Conservation (phyloP, 257 asterid species). For the Dorcoceras hygrometricum region DNA sequence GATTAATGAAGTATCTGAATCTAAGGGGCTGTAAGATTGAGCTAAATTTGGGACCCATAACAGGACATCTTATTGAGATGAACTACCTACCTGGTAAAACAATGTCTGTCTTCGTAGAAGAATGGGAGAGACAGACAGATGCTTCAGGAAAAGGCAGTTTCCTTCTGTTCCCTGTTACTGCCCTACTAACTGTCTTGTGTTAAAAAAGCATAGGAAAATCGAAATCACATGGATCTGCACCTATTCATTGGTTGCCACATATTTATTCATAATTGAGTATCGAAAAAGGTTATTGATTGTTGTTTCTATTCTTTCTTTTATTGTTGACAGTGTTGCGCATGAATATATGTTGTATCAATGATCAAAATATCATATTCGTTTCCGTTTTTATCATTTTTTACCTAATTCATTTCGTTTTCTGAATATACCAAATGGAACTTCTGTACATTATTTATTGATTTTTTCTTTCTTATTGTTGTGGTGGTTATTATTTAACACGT, state of each 20-base stretch:
- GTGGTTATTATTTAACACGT: background rate
- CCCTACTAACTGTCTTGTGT: background rate
- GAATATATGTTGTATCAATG: background rate
- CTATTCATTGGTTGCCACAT: background rate
- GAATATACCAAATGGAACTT: background rate
- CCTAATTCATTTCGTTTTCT: background rate
- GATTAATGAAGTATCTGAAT: background rate
- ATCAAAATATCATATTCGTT: background rate
- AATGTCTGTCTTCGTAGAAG: no score
- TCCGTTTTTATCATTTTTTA: no score
- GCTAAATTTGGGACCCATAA: background rate
- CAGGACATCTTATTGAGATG: no score
- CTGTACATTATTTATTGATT: constrained; percentile 1
- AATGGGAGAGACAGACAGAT: background rate
- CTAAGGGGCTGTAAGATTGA: background rate
- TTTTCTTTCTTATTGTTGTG: constrained; percentile 3
- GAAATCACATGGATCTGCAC: background rate
- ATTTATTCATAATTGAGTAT: background rate
- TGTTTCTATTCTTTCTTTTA: no score
- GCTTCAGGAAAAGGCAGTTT: background rate
- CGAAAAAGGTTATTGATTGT: background rate
- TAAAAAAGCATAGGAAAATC: background rate
- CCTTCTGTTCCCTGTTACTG: background rate
- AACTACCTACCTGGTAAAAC: background rate
- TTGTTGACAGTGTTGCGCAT: background rate